Evolutionary conservation across 176 grass and related monocot species (phyloP), one percentile per base, ranked within the genome.

Genomic region (Tillandsia leiboldiana): DNA sequence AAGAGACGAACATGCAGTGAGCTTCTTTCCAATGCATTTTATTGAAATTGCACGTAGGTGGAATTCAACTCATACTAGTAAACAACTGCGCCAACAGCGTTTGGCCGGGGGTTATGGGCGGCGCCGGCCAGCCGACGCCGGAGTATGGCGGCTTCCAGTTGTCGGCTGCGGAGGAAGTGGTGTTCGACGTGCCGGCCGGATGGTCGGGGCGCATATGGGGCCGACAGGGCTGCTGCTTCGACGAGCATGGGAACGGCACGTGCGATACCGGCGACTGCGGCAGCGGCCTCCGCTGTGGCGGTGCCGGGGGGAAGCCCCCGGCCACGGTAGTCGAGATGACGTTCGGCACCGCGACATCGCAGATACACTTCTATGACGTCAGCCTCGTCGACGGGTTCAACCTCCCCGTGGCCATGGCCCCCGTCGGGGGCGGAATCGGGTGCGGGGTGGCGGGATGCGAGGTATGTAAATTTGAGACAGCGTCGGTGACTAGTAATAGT

Each of bases 341-440:
- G 13, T 75, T 92, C 11, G 88, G 88, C 8, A 87, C 88, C 1
- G 8, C 54, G 1, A 17, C 10, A 1, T 87, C 93, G 3, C 76
- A 89, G 13, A 20, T 92, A 42, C 93, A 92, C 77, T 92, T 67
- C 76, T 89, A 91, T 29, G 88, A 96, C 59, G 86, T 91, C 51
- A 91, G 83, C 11, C 73, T 96, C 48, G 92, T 96, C 5, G 92
- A 96, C 58, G 92, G 92, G 3, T 96, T 88, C 92, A 91, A 91
- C 70, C 53, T 83, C 56, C 86, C 93, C 1, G 93, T 92, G 50
- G 68, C 89, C 2, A 85, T 92, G 83, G 6, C 52, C 9, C 88
- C 93, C 2, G 81, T 96, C 1, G 93, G 93, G 2, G 89, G 89
- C 13, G 88, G 88, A 12, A 65, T 86, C 0, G 88, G 93, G 1